Conservation (phyloP, 78 protist species). For the Guillardia theta region DNA sequence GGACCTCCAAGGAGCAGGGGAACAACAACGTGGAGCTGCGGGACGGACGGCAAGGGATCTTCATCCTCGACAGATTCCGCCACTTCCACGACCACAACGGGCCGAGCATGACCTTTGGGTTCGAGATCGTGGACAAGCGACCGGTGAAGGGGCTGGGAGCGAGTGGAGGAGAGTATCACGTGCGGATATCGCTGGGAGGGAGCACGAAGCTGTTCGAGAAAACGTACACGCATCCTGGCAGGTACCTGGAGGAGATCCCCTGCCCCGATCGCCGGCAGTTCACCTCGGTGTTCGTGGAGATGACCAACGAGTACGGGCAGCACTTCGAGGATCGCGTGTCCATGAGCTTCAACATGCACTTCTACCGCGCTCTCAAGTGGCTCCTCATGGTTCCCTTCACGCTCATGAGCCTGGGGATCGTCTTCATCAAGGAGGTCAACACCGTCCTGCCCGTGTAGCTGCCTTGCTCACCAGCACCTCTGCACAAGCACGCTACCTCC, state of each 20-base stretch:
- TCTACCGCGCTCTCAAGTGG: constrained; percentile 47
- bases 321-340: constrained; percentile 15
- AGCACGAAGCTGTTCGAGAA: neutral
- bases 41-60: constrained; percentile 17
- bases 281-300: constrained; percentile 15
- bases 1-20: neutral
- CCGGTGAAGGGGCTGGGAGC: neutral
- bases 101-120: neutral
- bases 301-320: constrained; percentile 31
- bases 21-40: constrained; percentile 2
- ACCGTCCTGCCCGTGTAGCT: neutral
- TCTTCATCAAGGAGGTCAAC: neutral
- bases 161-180: neutral
- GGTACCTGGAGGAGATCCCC: neutral
- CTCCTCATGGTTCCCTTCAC: neutral
- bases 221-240: neutral
- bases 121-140: constrained; percentile 31
- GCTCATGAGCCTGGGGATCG: neutral
- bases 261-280: constrained; percentile 20
- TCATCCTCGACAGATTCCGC: neutral
- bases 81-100: constrained; percentile 36
- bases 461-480: no score
- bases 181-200: constrained; percentile 17
- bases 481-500: neutral
- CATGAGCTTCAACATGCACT: constrained; percentile 45